Evolutionary conservation across 495 filamentous ascomycete species (phyloP).

Genomic region (Tuber microsphaerosporum): DNA sequence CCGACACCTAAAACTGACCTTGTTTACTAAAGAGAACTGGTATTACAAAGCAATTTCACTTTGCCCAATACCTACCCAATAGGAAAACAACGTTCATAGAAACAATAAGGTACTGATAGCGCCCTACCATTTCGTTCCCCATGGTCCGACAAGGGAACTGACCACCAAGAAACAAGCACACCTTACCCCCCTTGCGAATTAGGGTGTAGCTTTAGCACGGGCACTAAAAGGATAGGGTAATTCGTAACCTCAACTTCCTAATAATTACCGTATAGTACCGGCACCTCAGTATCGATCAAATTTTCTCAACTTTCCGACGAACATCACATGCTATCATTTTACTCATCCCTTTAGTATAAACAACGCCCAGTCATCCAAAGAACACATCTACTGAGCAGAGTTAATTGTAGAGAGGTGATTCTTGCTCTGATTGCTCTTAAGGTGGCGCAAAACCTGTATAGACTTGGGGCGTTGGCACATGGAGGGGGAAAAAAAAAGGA

Average conservation of each 20-base stretch:
- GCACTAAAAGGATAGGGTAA: neutral
- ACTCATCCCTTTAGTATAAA: no score
- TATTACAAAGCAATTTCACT: neutral
- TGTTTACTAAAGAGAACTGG: neutral
- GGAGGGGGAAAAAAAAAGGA: no score
- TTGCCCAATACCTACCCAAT: neutral
- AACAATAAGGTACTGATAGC: neutral
- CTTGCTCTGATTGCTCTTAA: no score
- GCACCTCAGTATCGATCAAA: no score
- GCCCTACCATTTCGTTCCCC: neutral
- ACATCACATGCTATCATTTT: no score
- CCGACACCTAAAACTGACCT: neutral
- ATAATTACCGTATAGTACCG: neutral
- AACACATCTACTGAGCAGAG: no score
- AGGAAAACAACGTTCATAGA: neutral
- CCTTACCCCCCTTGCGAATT: neutral
- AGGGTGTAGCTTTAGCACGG: neutral
- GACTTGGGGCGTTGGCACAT: no score
- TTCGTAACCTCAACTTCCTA: neutral
- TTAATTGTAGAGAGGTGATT: no score
- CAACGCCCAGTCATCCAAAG: no score
- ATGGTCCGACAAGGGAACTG: neutral
- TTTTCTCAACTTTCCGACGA: no score
- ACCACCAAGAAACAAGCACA: neutral
- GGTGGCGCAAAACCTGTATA: no score